Conservation (phyloP, 441 rosid genomes). For the Breynia disticha region DNA sequence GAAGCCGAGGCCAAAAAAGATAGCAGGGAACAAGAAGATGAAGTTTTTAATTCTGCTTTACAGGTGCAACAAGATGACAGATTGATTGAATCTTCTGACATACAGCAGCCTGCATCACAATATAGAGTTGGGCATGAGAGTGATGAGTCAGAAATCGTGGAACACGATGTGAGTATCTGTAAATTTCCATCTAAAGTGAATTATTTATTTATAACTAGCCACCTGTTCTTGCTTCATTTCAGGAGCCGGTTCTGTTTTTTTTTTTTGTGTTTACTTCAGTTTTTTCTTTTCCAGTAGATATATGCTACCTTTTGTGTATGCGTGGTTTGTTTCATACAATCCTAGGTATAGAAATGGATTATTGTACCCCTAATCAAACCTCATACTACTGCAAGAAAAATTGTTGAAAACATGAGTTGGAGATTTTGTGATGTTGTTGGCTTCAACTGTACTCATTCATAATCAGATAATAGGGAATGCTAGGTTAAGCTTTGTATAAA, state of each 20-base stretch:
- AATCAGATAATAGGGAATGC: too few species aligned
- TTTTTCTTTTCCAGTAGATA: background rate
- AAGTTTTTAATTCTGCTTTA: constrained; percentile 27
- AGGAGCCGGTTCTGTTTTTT: background rate
- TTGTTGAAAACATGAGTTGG: too few species aligned
- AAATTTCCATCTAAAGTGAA: constrained; percentile 6
- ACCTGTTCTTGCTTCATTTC: background rate
- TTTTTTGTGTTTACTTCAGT: background rate
- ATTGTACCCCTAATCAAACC: too few species aligned
- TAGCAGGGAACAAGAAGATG: constrained; percentile 22
- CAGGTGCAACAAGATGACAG: constrained; percentile 33
- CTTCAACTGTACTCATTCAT: too few species aligned
- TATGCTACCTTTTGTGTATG: too few species aligned
- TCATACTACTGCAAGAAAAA: too few species aligned
- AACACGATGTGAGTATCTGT: constrained; percentile 79
- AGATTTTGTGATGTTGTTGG: too few species aligned
- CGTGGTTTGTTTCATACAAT: too few species aligned
- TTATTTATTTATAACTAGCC: constrained; percentile 6
- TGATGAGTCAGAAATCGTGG: constrained; percentile 69
- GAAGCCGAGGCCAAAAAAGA: constrained; percentile 28
- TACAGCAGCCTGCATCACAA: constrained; percentile 30
- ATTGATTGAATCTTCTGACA: constrained; percentile 26
- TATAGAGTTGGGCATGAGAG: constrained; percentile 55
- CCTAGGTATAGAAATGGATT: too few species aligned
- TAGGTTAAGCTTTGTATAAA: too few species aligned